Percentiles rank a stretch among this genome's conserved stretches.
These are phyloP conservation scores for Colletotrichum lindemuthianum DNA, from an alignment of 2,329 filamentous ascomycete genomes.

Conservation along the genomic window DNA sequence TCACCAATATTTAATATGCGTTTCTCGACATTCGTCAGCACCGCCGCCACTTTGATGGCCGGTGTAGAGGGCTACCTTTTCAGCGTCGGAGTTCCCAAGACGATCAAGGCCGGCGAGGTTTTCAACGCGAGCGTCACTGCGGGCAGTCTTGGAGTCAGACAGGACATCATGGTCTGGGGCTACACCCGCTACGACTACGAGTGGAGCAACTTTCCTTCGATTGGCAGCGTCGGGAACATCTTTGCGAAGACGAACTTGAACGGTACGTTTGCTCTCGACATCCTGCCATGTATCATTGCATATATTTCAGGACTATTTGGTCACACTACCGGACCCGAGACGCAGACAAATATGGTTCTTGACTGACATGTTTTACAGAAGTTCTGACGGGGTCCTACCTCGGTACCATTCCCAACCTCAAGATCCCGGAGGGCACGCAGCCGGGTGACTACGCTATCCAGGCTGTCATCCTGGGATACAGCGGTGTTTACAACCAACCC, in stretches of 20 bases:
- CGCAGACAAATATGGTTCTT: no score
- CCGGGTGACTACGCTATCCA: conserved; percentile 1
- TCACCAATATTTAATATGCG: background rate
- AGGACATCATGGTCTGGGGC: conserved; percentile 10
- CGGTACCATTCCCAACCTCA: conserved; percentile 2
- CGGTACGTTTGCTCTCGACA: background rate
- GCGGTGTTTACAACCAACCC: background rate
- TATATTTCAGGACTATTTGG: no score
- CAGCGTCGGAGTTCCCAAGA: conserved; percentile 5
- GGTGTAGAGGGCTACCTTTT: conserved; percentile 1
- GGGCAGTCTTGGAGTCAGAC: conserved; percentile 2
- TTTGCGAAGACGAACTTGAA: conserved; percentile 7
- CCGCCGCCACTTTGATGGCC: background rate
- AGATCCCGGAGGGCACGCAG: background rate
- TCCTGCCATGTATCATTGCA: no score
- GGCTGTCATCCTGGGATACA: conserved; percentile 10
- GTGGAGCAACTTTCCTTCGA: background rate
- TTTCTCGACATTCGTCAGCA: background rate
- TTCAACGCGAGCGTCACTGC: background rate
- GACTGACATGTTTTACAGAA: background rate
- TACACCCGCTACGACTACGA: background rate
- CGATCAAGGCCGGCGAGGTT: conserved; percentile 14
- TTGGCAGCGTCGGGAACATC: background rate
- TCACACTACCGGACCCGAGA: no score
- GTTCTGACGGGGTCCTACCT: conserved; percentile 3